Percentiles rank a stretch among this genome's conserved stretches.
phyloP scores from a whole-genome alignment of 2,329 filamentous ascomycete genomes.

The Paecilomyces variotii region DNA sequence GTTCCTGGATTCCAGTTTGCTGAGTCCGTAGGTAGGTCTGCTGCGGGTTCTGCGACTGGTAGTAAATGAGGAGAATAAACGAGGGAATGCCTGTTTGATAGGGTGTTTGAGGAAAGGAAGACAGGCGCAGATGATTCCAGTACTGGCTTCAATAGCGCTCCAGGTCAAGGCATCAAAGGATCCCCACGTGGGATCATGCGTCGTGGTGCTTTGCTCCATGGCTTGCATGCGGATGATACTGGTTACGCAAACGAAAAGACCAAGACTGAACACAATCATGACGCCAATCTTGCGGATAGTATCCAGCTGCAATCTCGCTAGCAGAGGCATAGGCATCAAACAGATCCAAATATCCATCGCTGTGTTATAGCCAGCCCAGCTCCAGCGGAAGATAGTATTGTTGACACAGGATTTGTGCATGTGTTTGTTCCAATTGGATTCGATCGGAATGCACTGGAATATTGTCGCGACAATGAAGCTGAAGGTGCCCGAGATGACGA shows the following conservation, averaged over 20 bases:
- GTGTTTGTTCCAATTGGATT: constrained; percentile 40
- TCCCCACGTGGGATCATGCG: constrained; percentile 9
- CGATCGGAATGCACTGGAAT: constrained; percentile 42
- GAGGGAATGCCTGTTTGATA: constrained; percentile 11
- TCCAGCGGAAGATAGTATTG: constrained; percentile 39
- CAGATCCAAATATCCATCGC: constrained; percentile 37
- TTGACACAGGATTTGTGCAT: constrained; percentile 44
- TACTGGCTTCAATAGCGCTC: constrained; percentile 16
- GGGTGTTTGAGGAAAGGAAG: constrained; percentile 15
- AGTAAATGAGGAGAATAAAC: constrained; percentile 10
- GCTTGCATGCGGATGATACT: constrained; percentile 40
- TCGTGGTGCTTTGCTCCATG: constrained; percentile 6
- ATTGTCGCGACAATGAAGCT: constrained; percentile 17
- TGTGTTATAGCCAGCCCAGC: constrained; percentile 11
- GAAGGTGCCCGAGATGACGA: constrained; percentile 6
- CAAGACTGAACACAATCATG: constrained; percentile 42
- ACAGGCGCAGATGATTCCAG: constrained; percentile 15
- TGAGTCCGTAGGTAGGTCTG: constrained; percentile 6
- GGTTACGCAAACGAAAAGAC: constrained; percentile 46
- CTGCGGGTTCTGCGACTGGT: constrained; percentile 4
- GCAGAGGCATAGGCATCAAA: constrained; percentile 41
- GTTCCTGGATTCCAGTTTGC: constrained; percentile 4
- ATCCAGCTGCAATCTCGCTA: constrained; percentile 39
- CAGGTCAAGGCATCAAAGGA: constrained; percentile 12
- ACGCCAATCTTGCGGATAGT: constrained; percentile 40